phyloP scores from a whole-genome alignment of 306 rosid genomes.

The Glycyrrhiza uralensis region DNA sequence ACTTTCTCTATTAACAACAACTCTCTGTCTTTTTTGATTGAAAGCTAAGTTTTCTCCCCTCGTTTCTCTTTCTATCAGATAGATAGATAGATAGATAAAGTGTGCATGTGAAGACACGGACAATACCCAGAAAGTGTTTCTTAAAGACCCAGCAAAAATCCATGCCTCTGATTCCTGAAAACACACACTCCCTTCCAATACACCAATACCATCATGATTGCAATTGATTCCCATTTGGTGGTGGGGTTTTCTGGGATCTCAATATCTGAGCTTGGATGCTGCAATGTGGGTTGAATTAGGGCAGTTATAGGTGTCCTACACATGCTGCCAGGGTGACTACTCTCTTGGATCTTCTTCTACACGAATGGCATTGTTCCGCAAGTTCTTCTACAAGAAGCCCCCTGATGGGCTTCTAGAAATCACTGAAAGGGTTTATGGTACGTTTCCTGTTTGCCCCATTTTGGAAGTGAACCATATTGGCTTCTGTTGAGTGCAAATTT shows the following conservation, averaged over 20 bases:
- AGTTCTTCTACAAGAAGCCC: slow-evolving; percentile 93
- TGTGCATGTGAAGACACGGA: slow-evolving; percentile 53
- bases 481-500: slow-evolving; percentile 6
- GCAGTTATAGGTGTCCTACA: slow-evolving; percentile 29
- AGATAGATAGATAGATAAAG: slow-evolving; percentile 24
- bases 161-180: slow-evolving; percentile 54
- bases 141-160: slow-evolving; percentile 71
- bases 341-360: slow-evolving; percentile 47
- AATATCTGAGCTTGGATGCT: slow-evolving; percentile 20
- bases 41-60: slow-evolving; percentile 62
- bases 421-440: slow-evolving; percentile 95
- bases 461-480: slow-evolving; percentile 16
- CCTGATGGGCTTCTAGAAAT: slow-evolving; percentile 97
- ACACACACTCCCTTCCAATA: slow-evolving; percentile 46
- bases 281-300: slow-evolving; percentile 47
- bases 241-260: slow-evolving; percentile 43
- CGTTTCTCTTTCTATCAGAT: slow-evolving; percentile 26
- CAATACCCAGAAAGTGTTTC: slow-evolving; percentile 50
- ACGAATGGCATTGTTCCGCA: slow-evolving; percentile 86
- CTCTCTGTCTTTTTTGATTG: slow-evolving; percentile 58
- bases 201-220: slow-evolving; percentile 33
- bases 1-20: slow-evolving; percentile 9
- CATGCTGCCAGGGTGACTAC: slow-evolving; percentile 19
- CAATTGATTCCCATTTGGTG: slow-evolving; percentile 19
- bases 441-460: slow-evolving; percentile 32